Base-by-base conservation (phyloP, 441 rosid genomes). In the Sinapis alba region DNA sequence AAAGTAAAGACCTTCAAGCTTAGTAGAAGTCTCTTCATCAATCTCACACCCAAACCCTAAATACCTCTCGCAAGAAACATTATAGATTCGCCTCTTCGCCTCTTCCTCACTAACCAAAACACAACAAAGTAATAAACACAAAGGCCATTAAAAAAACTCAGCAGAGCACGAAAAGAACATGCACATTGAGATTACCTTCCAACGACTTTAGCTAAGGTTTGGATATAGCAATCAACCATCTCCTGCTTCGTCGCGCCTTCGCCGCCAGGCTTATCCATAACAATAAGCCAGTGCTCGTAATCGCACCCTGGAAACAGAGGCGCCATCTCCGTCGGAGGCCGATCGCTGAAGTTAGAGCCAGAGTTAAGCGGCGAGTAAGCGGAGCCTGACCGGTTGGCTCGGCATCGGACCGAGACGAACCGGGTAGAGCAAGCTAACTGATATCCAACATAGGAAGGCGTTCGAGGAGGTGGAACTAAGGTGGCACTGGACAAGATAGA, bases 271-370 rank as follows among this genome's bases (percentile, higher is more conserved):
- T 96, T 93, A 36, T 96, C 97, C 90, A 93, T 96, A 19, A 96
- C 94, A 45, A 93, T 95, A 26, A 95, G 98, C 98, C 98, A 95
- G 83, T 93, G 99, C 78, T 90, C 83, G 62, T 93, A 96, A 62
- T 96, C 99, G 57, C 98, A 91, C 0, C 98, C 98, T 0, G 98
- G 97, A 60, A 96, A 96, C 59, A 93, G 89, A 12, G 98, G 99
- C 2, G 97, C 92, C 98, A 96, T 93, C 76, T 96, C 98, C 30
- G 91, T 93, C 34, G 99, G 97, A 2, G 98, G 99, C 4, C 98
- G 86, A 81, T 96, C 97, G 65, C 97, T 93, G 81, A 89, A 88
- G 82, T 90, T 95, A 7, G 97, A 90, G 20, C 97, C 92, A 0
- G 98, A 88, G 76, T 91, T 93, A 54, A 93, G 83, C 4, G 98